Conservation (phyloP, 2,329 filamentous ascomycete species). For the Epichloe festucae region DNA sequence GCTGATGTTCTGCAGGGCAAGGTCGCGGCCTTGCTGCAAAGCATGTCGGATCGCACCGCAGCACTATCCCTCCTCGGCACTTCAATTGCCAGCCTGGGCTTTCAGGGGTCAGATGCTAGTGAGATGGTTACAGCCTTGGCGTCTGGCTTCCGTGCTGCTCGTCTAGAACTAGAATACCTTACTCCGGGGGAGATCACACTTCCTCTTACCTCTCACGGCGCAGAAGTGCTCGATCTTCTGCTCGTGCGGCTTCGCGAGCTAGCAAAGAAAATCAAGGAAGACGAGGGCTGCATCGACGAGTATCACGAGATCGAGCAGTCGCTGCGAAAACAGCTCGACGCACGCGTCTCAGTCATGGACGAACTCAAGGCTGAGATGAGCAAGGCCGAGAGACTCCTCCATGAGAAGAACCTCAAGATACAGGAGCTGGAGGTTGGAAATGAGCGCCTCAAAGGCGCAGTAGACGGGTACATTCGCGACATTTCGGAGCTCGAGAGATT, state of each 20-base stretch:
- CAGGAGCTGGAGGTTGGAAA: constrained; percentile 36
- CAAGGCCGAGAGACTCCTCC: constrained; percentile 20
- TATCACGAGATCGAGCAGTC: constrained; percentile 43
- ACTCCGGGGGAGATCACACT: constrained; percentile 44
- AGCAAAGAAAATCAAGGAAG: constrained; percentile 30
- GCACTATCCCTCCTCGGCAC: constrained; percentile 31
- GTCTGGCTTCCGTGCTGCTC: constrained; percentile 39
- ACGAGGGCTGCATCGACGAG: constrained; percentile 44
- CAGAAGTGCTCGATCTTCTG: constrained; percentile 42
- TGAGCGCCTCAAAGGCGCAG: constrained; percentile 36
- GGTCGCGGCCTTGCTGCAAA: constrained; percentile 29
- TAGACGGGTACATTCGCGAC: constrained; percentile 40
- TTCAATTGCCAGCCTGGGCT: constrained; percentile 37
- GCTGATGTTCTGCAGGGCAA: constrained; percentile 27
- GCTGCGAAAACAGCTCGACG: constrained; percentile 42
- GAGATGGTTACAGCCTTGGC: constrained; percentile 36
- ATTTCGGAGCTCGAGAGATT: constrained; percentile 39
- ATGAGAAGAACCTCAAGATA: constrained; percentile 26
- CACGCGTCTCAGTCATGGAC: constrained; percentile 39
- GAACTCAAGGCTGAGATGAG: constrained; percentile 29
- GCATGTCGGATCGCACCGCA: constrained; percentile 34
- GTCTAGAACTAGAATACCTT: constrained; percentile 49
- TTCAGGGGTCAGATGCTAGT: constrained; percentile 31
- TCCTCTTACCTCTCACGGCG: constrained; percentile 38
- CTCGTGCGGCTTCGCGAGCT: constrained; percentile 37